Evolutionary conservation across 116 monocot species (phyloP).

Genomic region (Phalaenopsis hybrid): DNA sequence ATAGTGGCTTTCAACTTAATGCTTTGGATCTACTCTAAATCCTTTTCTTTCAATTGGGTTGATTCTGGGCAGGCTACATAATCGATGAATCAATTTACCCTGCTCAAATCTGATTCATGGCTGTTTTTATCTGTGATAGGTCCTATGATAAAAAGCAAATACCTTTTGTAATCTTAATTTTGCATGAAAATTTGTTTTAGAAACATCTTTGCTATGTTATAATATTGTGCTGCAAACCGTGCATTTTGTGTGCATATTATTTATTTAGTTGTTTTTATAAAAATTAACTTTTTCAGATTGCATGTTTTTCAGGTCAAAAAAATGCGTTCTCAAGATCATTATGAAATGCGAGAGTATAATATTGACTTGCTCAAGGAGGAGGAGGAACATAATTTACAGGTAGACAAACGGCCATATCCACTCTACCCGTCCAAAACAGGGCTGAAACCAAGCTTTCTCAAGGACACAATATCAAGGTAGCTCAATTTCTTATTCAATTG

Average conservation of each 20-base stretch:
- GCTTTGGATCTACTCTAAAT: neutral
- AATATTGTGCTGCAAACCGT: neutral
- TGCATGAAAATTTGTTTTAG: neutral
- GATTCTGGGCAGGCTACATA: neutral
- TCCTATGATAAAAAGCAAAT: neutral
- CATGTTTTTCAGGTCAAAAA: constrained; percentile 52
- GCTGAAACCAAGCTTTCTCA: constrained; percentile 54
- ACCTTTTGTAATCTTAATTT: neutral
- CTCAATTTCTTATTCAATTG: constrained; percentile 1
- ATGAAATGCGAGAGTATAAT: constrained; percentile 79
- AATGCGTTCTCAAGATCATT: constrained; percentile 49
- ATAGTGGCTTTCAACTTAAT: neutral
- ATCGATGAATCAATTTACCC: neutral
- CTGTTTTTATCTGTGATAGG: neutral
- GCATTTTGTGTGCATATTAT: neutral
- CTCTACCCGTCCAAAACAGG: constrained; percentile 87
- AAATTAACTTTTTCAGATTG: neutral
- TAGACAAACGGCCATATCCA: constrained; percentile 68
- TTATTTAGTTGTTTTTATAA: neutral
- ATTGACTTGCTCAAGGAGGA: constrained; percentile 60
- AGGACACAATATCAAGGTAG: constrained; percentile 71
- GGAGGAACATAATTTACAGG: constrained; percentile 27
- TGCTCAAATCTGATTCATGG: neutral
- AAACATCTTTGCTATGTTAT: neutral
- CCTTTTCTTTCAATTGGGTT: neutral